phyloP scores from a whole-genome alignment of 1,139 yeast species.

The Pneumocystis carinii region DNA sequence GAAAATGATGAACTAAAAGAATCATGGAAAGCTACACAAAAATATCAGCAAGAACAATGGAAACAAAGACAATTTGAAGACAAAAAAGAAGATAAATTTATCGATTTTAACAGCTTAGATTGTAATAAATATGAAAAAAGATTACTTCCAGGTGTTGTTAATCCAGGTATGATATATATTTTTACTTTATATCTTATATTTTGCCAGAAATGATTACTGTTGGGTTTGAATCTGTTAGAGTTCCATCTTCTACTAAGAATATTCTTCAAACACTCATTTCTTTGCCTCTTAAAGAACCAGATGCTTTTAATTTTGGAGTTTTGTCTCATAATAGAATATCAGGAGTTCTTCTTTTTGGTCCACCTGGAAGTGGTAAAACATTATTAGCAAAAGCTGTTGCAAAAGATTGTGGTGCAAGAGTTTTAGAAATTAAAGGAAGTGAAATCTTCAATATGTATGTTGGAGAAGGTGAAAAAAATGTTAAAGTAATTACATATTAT shows the following conservation, averaged over 20 bases:
- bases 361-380: slow-evolving; percentile 36
- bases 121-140: slow-evolving; percentile 11
- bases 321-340: slow-evolving; percentile 28
- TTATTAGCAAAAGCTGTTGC: slow-evolving; percentile 93
- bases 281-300: slow-evolving; percentile 12
- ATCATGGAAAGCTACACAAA: background rate
- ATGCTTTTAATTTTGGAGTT: slow-evolving; percentile 15
- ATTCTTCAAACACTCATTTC: slow-evolving; percentile 11
- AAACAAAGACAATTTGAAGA: background rate
- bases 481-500: slow-evolving; percentile 34
- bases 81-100: background rate
- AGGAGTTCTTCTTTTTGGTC: slow-evolving; percentile 13
- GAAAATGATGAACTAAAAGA: background rate
- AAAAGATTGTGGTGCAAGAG: slow-evolving; percentile 87
- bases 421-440: slow-evolving; percentile 89
- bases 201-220: slow-evolving; percentile 7
- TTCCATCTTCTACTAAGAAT: slow-evolving; percentile 12
- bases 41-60: background rate
- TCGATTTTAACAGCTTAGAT: background rate
- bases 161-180: slow-evolving; percentile 5
- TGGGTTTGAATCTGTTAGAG: slow-evolving; percentile 10
- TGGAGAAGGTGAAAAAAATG: slow-evolving; percentile 93
- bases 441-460: slow-evolving; percentile 94
- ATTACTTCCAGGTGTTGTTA: slow-evolving; percentile 8
- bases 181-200: background rate